Evolutionary conservation across 1,284 basidiomycete species (phyloP), one percentile per base, ranked within the genome.

Genomic region (Ustilago tritici): DNA sequence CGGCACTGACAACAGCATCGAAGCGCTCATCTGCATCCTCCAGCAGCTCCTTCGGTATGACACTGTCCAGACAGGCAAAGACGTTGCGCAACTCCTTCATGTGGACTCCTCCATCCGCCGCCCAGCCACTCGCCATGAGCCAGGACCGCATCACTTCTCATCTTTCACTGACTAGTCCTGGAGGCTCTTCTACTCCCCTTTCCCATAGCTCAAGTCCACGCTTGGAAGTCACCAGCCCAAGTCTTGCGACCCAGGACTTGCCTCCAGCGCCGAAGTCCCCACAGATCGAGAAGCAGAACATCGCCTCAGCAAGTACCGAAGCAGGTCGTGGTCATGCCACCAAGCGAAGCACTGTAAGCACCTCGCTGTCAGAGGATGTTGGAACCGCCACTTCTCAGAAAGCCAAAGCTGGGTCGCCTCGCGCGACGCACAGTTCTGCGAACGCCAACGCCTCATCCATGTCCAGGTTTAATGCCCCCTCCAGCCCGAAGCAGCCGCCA

Each of bases 41-140:
- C 43, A 61, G 52, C 60, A 65, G 56, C 58, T 65, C 63, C 17
- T 71, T 76, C 55, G 63, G 69, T 17, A 69, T 71, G 69, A 65
- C 74, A 3, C 52, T 76, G 53, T 69, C 74, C 12, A 72, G 65
- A 38, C 70, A 71, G 43, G 74, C 70, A 5, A 76, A 65, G 49
- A 56, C 60, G 9, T 43, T 76, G 35, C 65, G 71, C 14, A 69
- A 68, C 34, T 72, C 74, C 14, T 66, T 76, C 54, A 46, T 72
- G 54, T 68, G 70, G 70, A 65, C 23, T 7, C 56, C 66, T 1
- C 54, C 64, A 4, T 2, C 23, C 15, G 58, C 35, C 14, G 46
- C 46, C 5, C 40, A 56, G 15, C 23, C 36, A 5, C 46, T 19
- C 9, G 15, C 41, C n/a, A 19, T 36, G 31, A 50, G 41, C 9